phyloP scores from a whole-genome alignment of 257 asterid species.

The Solanum chaucha region DNA sequence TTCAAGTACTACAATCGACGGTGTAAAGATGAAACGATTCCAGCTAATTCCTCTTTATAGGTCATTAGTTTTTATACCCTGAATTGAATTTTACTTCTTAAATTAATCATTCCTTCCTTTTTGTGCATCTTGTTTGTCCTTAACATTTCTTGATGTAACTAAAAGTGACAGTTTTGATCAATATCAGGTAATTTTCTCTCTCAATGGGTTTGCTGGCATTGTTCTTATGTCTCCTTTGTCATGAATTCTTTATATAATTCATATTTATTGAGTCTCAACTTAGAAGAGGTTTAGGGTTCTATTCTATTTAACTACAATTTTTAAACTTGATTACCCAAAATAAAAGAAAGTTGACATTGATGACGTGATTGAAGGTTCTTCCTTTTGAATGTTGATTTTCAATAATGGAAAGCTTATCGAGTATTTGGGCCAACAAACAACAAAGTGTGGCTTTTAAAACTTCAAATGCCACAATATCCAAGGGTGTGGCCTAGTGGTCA shows the following conservation, averaged over 20 bases:
- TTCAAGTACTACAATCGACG: conserved; percentile 58
- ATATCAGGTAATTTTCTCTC: too few species aligned
- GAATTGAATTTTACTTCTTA: not conserved
- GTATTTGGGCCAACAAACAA: not conserved
- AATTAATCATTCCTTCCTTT: not conserved
- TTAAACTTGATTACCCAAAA: too few species aligned
- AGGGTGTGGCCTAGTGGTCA: not conserved
- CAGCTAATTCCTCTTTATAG: not conserved
- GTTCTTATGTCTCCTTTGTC: too few species aligned
- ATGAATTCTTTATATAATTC: too few species aligned
- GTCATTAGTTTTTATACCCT: not conserved
- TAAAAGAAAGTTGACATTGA: not conserved
- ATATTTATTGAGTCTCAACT: too few species aligned
- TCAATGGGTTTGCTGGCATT: too few species aligned
- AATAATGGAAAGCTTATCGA: too few species aligned
- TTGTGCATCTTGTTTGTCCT: not conserved
- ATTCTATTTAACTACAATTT: too few species aligned
- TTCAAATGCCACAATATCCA: not conserved
- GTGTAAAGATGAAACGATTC: conserved; percentile 22
- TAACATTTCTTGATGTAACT: too few species aligned
- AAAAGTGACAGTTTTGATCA: too few species aligned
- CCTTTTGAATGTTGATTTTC: not conserved
- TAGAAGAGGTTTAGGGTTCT: too few species aligned
- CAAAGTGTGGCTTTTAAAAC: not conserved
- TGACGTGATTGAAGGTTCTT: not conserved